These are phyloP conservation scores for Juncus effusus DNA, from an alignment of 176 grass and related monocot genomes.

Conservation along the genomic window DNA sequence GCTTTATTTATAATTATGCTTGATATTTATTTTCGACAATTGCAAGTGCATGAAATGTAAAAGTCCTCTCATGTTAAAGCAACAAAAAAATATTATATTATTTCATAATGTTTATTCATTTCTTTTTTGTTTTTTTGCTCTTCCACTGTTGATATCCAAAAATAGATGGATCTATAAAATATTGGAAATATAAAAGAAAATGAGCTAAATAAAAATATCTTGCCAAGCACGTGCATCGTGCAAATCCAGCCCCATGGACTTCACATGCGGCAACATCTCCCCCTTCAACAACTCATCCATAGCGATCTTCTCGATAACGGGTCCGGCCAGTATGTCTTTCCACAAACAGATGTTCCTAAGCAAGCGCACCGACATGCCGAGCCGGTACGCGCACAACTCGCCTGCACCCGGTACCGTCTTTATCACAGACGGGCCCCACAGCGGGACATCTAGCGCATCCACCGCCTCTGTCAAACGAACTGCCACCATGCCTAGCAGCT, in stretches of 20 bases:
- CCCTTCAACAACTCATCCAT: conserved; percentile 61
- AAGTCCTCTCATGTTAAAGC: no score
- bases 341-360: conserved; percentile 85
- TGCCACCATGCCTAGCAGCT: conserved; percentile 50
- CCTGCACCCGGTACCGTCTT: conserved; percentile 70
- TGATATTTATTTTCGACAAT: no score
- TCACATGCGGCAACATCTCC: conserved; percentile 89
- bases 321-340: conserved; percentile 66
- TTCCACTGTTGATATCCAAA: no score
- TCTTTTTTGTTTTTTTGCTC: no score
- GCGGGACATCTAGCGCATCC: conserved; percentile 50
- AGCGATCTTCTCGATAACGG: conserved; percentile 80
- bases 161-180: no score
- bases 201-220: conserved; percentile 10
- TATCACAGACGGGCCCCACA: conserved; percentile 72
- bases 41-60: no score
- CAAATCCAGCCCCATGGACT: conserved; percentile 66
- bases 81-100: no score
- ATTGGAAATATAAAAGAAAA: no score
- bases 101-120: no score
- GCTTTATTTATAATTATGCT: no score
- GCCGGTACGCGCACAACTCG: conserved; percentile 66
- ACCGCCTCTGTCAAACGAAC: conserved; percentile 60
- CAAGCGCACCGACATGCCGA: conserved; percentile 71
- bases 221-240: conserved; percentile 70